These are phyloP conservation scores for Saccharomyces hybrid DNA, from an alignment of 1,139 yeast genomes.

Conservation along the genomic window DNA sequence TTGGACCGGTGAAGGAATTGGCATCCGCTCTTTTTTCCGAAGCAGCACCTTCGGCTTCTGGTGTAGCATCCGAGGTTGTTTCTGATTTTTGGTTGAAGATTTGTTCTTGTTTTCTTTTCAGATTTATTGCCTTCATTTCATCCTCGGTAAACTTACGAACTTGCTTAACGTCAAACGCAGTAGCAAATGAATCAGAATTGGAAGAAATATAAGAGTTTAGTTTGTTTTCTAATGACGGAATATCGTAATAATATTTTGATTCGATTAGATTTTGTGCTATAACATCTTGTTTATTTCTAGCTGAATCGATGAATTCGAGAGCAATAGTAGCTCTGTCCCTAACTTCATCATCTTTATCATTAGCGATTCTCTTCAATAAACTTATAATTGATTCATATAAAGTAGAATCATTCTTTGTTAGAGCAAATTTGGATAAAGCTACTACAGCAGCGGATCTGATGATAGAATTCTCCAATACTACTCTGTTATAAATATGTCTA, in stretches of 20 bases:
- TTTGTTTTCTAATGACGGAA: conserved; percentile 69
- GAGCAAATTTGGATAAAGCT: conserved; percentile 85
- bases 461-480: conserved; percentile 89
- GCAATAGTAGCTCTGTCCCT: conserved; percentile 95
- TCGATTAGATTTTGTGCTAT: conserved; percentile 46
- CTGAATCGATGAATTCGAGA: conserved; percentile 51
- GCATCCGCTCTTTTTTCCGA: conserved; percentile 18
- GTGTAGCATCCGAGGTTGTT: conserved; percentile 9
- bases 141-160: conserved; percentile 48
- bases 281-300: conserved; percentile 34
- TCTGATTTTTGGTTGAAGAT: conserved; percentile 25
- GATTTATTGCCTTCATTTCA: conserved; percentile 43
- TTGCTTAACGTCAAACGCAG: conserved; percentile 62
- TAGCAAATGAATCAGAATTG: conserved; percentile 48
- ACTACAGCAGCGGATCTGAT: conserved; percentile 94
- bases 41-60: conserved; percentile 6
- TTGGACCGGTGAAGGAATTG: conserved; percentile 20
- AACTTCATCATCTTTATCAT: conserved; percentile 92
- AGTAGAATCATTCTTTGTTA: conserved; percentile 58
- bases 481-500: conserved; percentile 93
- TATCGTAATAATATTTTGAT: conserved; percentile 63
- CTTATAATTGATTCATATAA: conserved; percentile 66
- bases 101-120: conserved; percentile 39
- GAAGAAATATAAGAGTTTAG: conserved; percentile 66
- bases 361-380: conserved; percentile 66